These are phyloP conservation scores for Cladosporium sp. DNA, from an alignment of 2,329 filamentous ascomycete species.

Conservation along the genomic window DNA sequence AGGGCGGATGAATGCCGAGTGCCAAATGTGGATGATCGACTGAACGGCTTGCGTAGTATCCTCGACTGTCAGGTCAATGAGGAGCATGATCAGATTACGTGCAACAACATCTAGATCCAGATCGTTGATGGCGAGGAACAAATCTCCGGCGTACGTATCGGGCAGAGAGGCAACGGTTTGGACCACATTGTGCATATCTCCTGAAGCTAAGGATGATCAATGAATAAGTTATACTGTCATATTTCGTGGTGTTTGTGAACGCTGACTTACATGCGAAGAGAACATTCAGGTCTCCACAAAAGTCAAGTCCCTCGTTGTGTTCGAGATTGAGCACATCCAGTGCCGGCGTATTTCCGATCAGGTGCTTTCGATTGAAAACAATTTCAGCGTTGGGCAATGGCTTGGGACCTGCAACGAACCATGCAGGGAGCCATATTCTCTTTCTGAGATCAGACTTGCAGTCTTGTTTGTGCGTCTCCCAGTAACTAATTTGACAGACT, in stretches of 20 bases:
- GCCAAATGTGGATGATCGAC: neutral
- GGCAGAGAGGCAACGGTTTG: neutral
- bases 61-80: neutral
- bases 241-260: too few species aligned
- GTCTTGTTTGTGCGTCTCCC: constrained; percentile 33
- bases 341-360: constrained; percentile 47
- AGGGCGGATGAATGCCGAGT: neutral
- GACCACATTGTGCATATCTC: neutral
- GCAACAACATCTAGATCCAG: neutral
- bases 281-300: neutral
- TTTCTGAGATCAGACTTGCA: constrained; percentile 34
- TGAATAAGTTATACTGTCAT: neutral
- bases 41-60: neutral
- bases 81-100: neutral
- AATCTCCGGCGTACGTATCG: neutral
- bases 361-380: constrained; percentile 20
- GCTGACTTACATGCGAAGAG: neutral
- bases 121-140: neutral
- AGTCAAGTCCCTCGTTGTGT: constrained; percentile 32
- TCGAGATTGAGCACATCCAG: constrained; percentile 41
- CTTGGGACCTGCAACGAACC: constrained; percentile 28
- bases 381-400: constrained; percentile 31
- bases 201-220: neutral
- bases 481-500: constrained; percentile 36
- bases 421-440: constrained; percentile 33